Conservation (phyloP, 768 basidiomycete genomes). For the Amanita fuliginea region DNA sequence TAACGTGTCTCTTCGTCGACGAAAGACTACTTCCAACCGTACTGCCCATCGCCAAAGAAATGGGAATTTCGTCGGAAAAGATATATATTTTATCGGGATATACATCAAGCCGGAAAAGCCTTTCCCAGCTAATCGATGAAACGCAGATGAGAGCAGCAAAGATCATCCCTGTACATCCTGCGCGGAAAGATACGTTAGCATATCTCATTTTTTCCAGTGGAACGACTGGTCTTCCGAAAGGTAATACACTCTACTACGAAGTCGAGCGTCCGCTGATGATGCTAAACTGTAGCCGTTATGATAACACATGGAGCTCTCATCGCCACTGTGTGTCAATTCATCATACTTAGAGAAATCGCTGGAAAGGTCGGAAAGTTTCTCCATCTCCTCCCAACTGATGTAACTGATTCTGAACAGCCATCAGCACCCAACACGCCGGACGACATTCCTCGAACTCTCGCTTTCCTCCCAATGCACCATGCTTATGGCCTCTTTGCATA, state of each 20-base stretch:
- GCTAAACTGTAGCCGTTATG: slow-evolving; percentile 42
- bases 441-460: slow-evolving; percentile 37
- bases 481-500: slow-evolving; percentile 48
- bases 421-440: slow-evolving; percentile 28
- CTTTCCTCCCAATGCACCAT: slow-evolving; percentile 61
- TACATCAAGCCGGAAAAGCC: slow-evolving; percentile 26
- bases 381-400: not conserved
- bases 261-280: not conserved
- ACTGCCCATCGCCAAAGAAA: slow-evolving; percentile 22
- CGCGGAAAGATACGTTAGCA: slow-evolving; percentile 43
- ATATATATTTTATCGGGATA: slow-evolving; percentile 41
- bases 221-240: slow-evolving; percentile 69
- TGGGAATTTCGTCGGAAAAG: slow-evolving; percentile 25
- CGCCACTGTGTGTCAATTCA: slow-evolving; percentile 27
- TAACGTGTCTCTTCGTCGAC: slow-evolving; percentile 24
- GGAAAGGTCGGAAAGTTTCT: slow-evolving; percentile 27
- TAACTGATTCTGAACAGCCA: slow-evolving; percentile 16
- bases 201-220: slow-evolving; percentile 73
- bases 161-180: slow-evolving; percentile 31
- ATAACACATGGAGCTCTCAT: slow-evolving; percentile 58
- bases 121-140: slow-evolving; percentile 31
- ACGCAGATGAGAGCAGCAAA: slow-evolving; percentile 27
- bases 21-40: slow-evolving; percentile 19
- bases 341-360: slow-evolving; percentile 17
- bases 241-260: slow-evolving; percentile 13